Percentiles rank a stretch among this genome's conserved stretches.
These are phyloP conservation scores for Pelargonium cotyledonis DNA, from an alignment of 441 rosid species.

Conservation along the genomic window DNA sequence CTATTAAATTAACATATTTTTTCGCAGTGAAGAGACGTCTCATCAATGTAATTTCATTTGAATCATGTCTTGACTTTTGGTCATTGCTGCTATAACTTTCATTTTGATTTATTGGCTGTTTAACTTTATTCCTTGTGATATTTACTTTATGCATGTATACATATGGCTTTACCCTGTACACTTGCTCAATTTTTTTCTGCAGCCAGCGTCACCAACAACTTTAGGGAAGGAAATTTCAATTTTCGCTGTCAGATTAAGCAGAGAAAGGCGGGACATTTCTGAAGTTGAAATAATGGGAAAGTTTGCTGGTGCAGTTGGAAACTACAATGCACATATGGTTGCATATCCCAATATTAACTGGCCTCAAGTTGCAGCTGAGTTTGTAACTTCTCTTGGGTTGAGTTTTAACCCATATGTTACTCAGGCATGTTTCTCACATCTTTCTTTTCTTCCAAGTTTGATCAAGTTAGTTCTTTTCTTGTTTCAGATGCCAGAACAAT, in stretches of 20 bases:
- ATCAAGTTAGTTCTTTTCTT: not conserved
- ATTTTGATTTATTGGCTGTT: slow-evolving; percentile 2
- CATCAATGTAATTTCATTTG: not conserved
- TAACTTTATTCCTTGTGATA: not conserved
- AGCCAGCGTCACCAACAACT: slow-evolving; percentile 97
- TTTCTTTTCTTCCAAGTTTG: not conserved
- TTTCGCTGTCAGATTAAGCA: slow-evolving; percentile 72
- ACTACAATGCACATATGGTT: slow-evolving; percentile 78
- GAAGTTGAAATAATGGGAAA: slow-evolving; percentile 78
- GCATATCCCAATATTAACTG: slow-evolving; percentile 74
- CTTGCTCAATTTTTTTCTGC: slow-evolving; percentile 22
- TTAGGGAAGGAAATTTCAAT: slow-evolving; percentile 93
- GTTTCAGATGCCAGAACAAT: not conserved
- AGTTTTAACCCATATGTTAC: slow-evolving; percentile 83
- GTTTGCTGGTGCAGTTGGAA: slow-evolving; percentile 97
- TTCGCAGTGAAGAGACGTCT: not conserved
- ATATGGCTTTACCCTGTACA: not conserved
- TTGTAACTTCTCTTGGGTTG: slow-evolving; percentile 81
- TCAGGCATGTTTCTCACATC: slow-evolving; percentile 40
- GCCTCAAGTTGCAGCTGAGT: slow-evolving; percentile 73
- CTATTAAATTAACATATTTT: not conserved
- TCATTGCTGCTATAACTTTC: not conserved
- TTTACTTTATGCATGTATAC: not conserved
- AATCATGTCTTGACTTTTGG: slow-evolving; percentile 2
- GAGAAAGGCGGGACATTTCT: slow-evolving; percentile 64